Percentiles rank a stretch among this genome's conserved stretches.
These are phyloP conservation scores for Adansonia madagascariensis DNA, from an alignment of 441 rosid genomes.

Conservation along the genomic window DNA sequence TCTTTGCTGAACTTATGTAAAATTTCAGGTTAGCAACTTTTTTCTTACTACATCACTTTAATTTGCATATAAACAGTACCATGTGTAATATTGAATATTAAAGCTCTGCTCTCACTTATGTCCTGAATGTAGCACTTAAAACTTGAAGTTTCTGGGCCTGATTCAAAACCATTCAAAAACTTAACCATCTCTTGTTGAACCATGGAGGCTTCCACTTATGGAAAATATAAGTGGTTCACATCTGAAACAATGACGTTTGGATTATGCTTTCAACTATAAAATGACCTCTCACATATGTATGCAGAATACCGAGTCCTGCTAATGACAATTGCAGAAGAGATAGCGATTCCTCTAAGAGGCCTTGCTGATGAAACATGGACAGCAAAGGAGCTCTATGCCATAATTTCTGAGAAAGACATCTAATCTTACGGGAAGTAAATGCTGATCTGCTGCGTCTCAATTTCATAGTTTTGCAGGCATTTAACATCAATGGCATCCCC, in stretches of 20 bases:
- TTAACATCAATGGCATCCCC: background rate
- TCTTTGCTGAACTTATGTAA: slow-evolving; percentile 56
- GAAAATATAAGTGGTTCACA: background rate
- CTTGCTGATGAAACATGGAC: slow-evolving; percentile 48
- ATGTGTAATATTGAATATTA: background rate
- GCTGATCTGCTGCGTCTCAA: background rate
- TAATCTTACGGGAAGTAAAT: slow-evolving; percentile 18
- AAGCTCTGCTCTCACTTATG: background rate
- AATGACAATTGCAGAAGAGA: slow-evolving; percentile 51
- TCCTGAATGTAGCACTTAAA: background rate
- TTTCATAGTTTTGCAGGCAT: background rate
- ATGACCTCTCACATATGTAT: slow-evolving; percentile 7
- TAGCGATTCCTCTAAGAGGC: slow-evolving; percentile 40
- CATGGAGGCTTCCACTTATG: background rate
- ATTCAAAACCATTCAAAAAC: no score
- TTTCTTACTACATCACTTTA: background rate
- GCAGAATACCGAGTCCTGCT: slow-evolving; percentile 60
- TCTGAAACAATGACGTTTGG: background rate
- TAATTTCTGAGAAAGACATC: slow-evolving; percentile 40
- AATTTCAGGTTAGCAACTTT: slow-evolving; percentile 49
- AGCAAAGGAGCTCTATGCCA: slow-evolving; percentile 41
- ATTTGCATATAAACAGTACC: background rate
- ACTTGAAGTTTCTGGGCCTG: no score
- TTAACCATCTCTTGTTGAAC: background rate
- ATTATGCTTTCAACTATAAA: slow-evolving; percentile 7